Percentiles rank a stretch among this genome's conserved stretches.
Conservation (phyloP, 1,284 basidiomycete species). For the Cryptococcus hybrid region DNA sequence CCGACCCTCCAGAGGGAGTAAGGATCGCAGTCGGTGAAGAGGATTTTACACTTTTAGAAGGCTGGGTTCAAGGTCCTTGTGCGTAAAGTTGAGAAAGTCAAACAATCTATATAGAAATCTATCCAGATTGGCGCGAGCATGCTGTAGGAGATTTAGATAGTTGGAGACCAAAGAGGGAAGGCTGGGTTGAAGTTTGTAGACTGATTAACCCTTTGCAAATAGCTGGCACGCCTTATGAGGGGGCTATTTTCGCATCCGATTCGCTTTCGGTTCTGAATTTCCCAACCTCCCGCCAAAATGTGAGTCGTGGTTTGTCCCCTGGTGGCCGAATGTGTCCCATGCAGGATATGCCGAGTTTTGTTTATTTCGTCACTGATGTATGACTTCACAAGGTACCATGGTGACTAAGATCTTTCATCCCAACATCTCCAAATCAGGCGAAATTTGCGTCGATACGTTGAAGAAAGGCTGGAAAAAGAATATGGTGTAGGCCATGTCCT, state of each 20-base stretch:
- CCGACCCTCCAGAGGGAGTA: conserved; percentile 81
- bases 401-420: conserved; percentile 95
- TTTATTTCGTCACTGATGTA: neutral
- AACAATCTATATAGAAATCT: neutral
- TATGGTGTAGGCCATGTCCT: conserved; percentile 89
- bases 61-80: conserved; percentile 49
- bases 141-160: neutral
- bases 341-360: neutral
- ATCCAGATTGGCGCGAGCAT: neutral
- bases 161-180: neutral
- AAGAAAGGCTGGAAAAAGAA: conserved; percentile 96
- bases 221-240: conserved; percentile 89
- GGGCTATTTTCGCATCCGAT: conserved; percentile 81
- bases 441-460: conserved; percentile 95
- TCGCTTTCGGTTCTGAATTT: conserved; percentile 81
- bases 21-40: conserved; percentile 75
- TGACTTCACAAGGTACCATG: conserved; percentile 65
- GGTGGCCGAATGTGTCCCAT: neutral
- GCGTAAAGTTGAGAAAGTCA: conserved; percentile 6
- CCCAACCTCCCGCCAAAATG: conserved; percentile 89
- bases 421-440: conserved; percentile 82
- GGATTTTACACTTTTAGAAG: conserved; percentile 55
- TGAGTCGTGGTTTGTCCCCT: conserved; percentile 50
- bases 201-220: conserved; percentile 3
- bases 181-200: too few species aligned